Evolutionary conservation across 139 green algal species (phyloP), one percentile per base, ranked within the genome.

Genomic region (Zygnema circumcarinatum): DNA sequence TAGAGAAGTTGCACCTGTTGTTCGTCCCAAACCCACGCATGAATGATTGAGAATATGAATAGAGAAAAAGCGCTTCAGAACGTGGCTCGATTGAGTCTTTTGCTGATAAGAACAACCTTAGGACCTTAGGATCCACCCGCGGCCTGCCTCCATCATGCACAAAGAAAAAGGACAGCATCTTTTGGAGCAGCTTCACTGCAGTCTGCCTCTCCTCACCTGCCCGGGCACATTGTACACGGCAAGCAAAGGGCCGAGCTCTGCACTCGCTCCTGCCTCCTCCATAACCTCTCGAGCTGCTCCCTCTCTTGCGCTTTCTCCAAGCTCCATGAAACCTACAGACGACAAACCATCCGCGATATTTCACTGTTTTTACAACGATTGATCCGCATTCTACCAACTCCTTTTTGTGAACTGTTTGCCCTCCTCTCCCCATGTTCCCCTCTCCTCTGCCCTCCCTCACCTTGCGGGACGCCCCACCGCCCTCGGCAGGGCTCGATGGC

Each of bases 401-500:
- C n/a, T n/a, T n/a, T n/a, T n/a, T n/a, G n/a, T n/a, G n/a, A n/a
- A n/a, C n/a, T 72, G 54, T 29, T 25, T 29, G 54, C 29, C 25
- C 54, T 33, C 54, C 25, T 29, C 25, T 29, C 25, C 54, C 25
- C 54, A 72, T 72, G 54, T 72, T 29, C 54, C 54, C 54, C 25
- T 33, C 54, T 29, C 54, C 54, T 72, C 54, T 72, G 54, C 54
- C 25, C 54, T 72, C 54, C 54, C 29, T 72, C 11, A 76, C 76
- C 76, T 84, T 84, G 76, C 11, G 79, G 79, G 7, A 75, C 7
- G 7, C 83, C 97, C 96, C 96, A 98, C 36, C 93, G 72, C 2
- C 96, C 96, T 0, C 82, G 88, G 88, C 97, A 98, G 0, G 96
- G 96, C 82, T 97, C 93, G 56, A 98, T 98, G 16, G 87, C 95